phyloP scores from a whole-genome alignment of 2,329 filamentous ascomycete genomes.

The Thermothelomyces thermophilus region DNA sequence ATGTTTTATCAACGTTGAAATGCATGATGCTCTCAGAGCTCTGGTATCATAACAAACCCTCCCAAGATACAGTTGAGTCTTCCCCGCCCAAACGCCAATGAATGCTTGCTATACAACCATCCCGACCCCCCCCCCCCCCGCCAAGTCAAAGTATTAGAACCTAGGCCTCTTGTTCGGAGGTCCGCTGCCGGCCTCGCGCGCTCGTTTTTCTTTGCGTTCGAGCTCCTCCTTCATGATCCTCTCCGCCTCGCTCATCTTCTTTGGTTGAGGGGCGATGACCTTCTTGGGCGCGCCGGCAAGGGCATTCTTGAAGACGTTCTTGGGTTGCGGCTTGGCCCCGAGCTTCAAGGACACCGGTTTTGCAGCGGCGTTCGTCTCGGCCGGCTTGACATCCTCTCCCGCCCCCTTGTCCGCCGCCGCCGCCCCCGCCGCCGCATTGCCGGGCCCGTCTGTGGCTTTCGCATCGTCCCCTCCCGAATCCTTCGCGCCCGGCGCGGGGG shows the following conservation, averaged over 20 bases:
- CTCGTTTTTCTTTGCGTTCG: slow-evolving; percentile 55
- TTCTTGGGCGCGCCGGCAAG: slow-evolving; percentile 57
- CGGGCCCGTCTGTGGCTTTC: neutral
- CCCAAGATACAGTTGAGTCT: slow-evolving; percentile 1
- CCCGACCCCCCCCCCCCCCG: neutral
- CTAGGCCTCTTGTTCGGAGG: slow-evolving; percentile 48
- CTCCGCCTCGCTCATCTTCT: slow-evolving; percentile 84
- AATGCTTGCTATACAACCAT: slow-evolving; percentile 11
- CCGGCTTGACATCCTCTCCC: slow-evolving; percentile 10
- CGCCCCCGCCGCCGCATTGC: slow-evolving; percentile 8
- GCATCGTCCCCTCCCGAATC: neutral
- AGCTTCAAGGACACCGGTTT: slow-evolving; percentile 59
- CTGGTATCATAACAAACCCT: slow-evolving; percentile 14
- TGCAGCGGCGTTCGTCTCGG: slow-evolving; percentile 10
- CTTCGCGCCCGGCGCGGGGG: neutral
- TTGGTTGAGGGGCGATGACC: slow-evolving; percentile 53
- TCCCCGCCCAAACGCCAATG: slow-evolving; percentile 6
- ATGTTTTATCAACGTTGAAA: slow-evolving; percentile 5
- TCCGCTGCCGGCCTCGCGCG: slow-evolving; percentile 42
- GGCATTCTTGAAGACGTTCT: slow-evolving; percentile 82
- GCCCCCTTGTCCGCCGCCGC: no score
- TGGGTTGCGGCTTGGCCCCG: slow-evolving; percentile 53
- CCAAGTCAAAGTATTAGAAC: slow-evolving; percentile 26
- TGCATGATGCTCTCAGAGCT: slow-evolving; percentile 1
- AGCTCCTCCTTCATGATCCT: slow-evolving; percentile 83